Evolutionary conservation across 2,329 filamentous ascomycete genomes (phyloP).

Genomic region (Fusarium drepaniforme): DNA sequence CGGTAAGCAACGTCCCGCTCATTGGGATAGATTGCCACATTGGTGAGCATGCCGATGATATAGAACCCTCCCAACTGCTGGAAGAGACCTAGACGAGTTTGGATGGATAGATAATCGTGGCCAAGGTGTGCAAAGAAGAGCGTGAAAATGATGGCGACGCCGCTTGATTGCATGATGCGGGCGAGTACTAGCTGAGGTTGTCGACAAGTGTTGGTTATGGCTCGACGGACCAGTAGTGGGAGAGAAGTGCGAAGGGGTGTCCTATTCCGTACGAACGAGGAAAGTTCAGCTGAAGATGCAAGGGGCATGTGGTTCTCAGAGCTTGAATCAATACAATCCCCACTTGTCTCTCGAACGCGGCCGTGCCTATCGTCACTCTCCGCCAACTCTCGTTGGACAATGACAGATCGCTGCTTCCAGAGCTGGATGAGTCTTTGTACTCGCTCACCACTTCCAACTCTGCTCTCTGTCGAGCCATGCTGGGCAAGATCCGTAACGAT

Average conservation of each 20-base stretch:
- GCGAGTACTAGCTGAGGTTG: constrained; percentile 74
- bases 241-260: constrained; percentile 73
- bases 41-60: constrained; percentile 84
- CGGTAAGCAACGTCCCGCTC: constrained; percentile 83
- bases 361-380: neutral
- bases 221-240: constrained; percentile 75
- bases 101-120: constrained; percentile 76
- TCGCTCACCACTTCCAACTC: constrained; percentile 71
- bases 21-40: constrained; percentile 78
- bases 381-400: neutral
- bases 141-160: constrained; percentile 71
- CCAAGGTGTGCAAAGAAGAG: constrained; percentile 80
- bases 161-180: constrained; percentile 75
- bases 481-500: constrained; percentile 82
- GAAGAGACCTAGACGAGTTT: constrained; percentile 80
- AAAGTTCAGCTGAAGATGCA: constrained; percentile 76
- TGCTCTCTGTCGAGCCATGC: constrained; percentile 64
- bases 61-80: constrained; percentile 79
- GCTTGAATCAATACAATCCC: neutral
- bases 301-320: constrained; percentile 52
- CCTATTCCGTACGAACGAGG: constrained; percentile 67
- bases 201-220: constrained; percentile 75
- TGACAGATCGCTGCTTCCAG: constrained; percentile 57
- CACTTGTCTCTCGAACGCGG: too few species aligned
- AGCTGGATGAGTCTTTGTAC: constrained; percentile 71